Evolutionary conservation across 1,139 yeast species (phyloP).

Genomic region (Blastobotrys indianensis): DNA sequence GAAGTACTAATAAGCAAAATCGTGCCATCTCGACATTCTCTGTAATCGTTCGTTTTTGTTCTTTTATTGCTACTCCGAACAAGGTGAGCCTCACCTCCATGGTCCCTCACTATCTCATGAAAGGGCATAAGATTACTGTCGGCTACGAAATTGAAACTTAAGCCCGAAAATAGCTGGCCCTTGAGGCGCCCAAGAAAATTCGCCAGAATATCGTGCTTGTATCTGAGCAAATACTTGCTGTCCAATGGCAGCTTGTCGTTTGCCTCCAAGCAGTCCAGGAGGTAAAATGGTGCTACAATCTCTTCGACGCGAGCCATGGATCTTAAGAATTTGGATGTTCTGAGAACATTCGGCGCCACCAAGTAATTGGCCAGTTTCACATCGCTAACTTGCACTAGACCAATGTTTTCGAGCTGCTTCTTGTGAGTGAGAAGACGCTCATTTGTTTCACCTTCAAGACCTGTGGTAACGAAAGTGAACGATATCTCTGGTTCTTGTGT

Average conservation of each 20-base stretch:
- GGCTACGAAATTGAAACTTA: slow-evolving; percentile 40
- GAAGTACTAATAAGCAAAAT: not conserved
- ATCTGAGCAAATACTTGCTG: slow-evolving; percentile 28
- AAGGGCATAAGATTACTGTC: not conserved
- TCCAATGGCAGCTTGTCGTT: slow-evolving; percentile 17
- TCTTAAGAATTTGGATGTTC: slow-evolving; percentile 79
- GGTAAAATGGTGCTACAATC: slow-evolving; percentile 35
- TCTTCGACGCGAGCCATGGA: slow-evolving; percentile 39
- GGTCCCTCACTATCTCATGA: slow-evolving; percentile 3
- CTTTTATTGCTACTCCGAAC: not conserved
- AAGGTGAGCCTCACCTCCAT: slow-evolving; percentile 3
- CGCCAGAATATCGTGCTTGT: slow-evolving; percentile 20
- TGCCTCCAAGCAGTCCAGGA: slow-evolving; percentile 23
- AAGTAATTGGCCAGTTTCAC: slow-evolving; percentile 31
- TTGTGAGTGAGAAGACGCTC: slow-evolving; percentile 10
- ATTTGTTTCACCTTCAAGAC: slow-evolving; percentile 14
- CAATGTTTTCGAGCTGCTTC: not conserved
- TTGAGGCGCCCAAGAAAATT: slow-evolving; percentile 29
- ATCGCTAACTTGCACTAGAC: slow-evolving; percentile 21
- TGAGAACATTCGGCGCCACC: slow-evolving; percentile 68
- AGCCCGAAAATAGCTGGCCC: slow-evolving; percentile 23
- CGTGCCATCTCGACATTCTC: not conserved
- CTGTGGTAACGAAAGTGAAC: slow-evolving; percentile 23
- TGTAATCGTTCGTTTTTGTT: not conserved
- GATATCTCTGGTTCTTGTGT: slow-evolving; percentile 2